Evolutionary conservation across 108 stramenopile species (phyloP).

Genomic region (Epithemia pelagica): DNA sequence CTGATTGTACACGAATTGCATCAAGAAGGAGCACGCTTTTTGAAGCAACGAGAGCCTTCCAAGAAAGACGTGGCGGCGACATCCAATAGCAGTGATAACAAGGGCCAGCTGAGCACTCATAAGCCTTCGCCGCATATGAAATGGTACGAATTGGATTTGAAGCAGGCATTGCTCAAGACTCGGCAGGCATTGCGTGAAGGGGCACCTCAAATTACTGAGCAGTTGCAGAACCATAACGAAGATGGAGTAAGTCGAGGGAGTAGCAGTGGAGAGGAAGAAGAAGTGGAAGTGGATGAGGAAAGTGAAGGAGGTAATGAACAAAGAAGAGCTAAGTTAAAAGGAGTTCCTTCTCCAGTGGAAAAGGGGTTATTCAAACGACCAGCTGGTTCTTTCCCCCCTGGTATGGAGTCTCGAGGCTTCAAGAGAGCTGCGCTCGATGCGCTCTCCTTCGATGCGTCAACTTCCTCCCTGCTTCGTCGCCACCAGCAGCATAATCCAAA

Average conservation of each 20-base stretch:
- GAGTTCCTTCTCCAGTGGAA: too few relatives aligned
- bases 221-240: conserved; percentile 6
- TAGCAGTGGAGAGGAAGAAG: background rate
- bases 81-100: background rate
- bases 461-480: too few relatives aligned
- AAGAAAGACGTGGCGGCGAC: conserved; percentile 25
- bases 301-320: background rate
- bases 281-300: background rate
- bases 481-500: too few relatives aligned
- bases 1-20: conserved; percentile 67
- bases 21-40: conserved; percentile 61
- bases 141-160: conserved; percentile 78
- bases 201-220: conserved; percentile 58
- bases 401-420: too few relatives aligned
- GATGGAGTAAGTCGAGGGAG: background rate
- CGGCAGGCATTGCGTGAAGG: conserved; percentile 76
- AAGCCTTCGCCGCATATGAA: background rate
- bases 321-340: too few relatives aligned
- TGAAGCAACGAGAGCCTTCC: conserved; percentile 60
- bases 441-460: too few relatives aligned
- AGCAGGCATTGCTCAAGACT: conserved; percentile 78
- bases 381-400: too few relatives aligned
- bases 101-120: background rate
- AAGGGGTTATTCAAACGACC: too few relatives aligned
- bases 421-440: too few relatives aligned